Evolutionary conservation across 176 grass and related monocot genomes (phyloP).

Genomic region (Carex cristatella): DNA sequence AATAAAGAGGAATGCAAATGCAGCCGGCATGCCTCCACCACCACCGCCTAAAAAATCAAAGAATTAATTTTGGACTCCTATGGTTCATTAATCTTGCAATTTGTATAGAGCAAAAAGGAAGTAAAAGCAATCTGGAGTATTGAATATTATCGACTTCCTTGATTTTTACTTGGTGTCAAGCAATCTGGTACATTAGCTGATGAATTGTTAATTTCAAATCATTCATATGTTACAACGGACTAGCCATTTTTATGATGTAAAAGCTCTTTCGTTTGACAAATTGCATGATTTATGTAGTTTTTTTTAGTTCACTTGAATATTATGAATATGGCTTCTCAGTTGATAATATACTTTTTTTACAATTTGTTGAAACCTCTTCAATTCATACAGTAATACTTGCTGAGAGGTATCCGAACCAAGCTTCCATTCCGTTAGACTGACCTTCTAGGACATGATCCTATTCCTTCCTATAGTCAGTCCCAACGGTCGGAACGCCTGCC

Average conservation of each 20-base stretch:
- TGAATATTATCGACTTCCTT: background rate
- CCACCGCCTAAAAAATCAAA: conserved; percentile 56
- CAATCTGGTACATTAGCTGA: background rate
- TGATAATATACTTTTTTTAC: background rate
- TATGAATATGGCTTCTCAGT: background rate
- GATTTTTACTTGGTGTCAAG: background rate
- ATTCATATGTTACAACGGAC: background rate
- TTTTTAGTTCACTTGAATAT: background rate
- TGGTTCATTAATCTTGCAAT: background rate
- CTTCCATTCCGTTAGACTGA: background rate
- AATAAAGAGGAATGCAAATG: conserved; percentile 59
- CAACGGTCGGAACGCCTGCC: too few relatives aligned
- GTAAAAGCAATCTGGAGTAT: background rate
- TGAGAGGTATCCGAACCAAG: background rate
- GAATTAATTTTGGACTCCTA: conserved; percentile 31
- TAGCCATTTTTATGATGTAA: background rate
- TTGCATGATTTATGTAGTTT: background rate
- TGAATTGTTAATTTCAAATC: background rate
- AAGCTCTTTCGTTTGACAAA: background rate
- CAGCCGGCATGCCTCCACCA: conserved; percentile 46
- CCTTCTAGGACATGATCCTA: too few relatives aligned
- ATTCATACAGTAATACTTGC: background rate
- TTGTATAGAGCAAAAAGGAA: background rate
- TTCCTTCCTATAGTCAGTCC: too few relatives aligned
- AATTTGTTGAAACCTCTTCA: background rate